A percentile compares a stretch with the other conserved stretches of the same genome.
phyloP scores from a whole-genome alignment of 345 rosid species.

The Heritiera littoralis region DNA sequence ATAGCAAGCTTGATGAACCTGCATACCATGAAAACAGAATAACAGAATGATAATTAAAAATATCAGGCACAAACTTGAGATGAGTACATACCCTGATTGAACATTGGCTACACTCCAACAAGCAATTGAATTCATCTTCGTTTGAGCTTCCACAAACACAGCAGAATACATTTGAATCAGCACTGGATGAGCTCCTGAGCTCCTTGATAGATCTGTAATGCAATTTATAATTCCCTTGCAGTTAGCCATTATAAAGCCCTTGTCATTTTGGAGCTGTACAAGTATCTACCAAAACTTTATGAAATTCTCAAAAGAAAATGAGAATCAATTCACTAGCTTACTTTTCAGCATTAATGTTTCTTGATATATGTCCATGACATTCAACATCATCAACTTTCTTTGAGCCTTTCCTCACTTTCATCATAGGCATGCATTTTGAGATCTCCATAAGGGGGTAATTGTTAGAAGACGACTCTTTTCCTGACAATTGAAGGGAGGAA shows the following conservation, averaged over 20 bases:
- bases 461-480: too few relatives aligned
- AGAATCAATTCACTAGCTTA: constrained; percentile 11
- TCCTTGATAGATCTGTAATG: constrained; percentile 31
- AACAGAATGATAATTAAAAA: neutral
- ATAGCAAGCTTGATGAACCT: constrained; percentile 66
- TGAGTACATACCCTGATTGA: constrained; percentile 36
- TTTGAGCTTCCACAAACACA: constrained; percentile 54
- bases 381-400: too few relatives aligned
- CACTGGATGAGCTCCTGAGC: constrained; percentile 12
- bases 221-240: constrained; percentile 17
- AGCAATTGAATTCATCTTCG: constrained; percentile 42
- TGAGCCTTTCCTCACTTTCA: too few relatives aligned
- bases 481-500: too few relatives aligned
- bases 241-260: constrained; percentile 1
- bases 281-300: neutral
- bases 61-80: neutral
- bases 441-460: too few relatives aligned
- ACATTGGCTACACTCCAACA: constrained; percentile 47
- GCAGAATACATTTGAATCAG: constrained; percentile 38
- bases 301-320: neutral
- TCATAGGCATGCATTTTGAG: too few relatives aligned
- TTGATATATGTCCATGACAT: too few relatives aligned
- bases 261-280: neutral
- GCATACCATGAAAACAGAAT: constrained; percentile 13
- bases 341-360: too few relatives aligned